Evolutionary conservation across 331 rosid species (phyloP), one percentile per base, ranked within the genome.

Genomic region (Acacia pycnantha): DNA sequence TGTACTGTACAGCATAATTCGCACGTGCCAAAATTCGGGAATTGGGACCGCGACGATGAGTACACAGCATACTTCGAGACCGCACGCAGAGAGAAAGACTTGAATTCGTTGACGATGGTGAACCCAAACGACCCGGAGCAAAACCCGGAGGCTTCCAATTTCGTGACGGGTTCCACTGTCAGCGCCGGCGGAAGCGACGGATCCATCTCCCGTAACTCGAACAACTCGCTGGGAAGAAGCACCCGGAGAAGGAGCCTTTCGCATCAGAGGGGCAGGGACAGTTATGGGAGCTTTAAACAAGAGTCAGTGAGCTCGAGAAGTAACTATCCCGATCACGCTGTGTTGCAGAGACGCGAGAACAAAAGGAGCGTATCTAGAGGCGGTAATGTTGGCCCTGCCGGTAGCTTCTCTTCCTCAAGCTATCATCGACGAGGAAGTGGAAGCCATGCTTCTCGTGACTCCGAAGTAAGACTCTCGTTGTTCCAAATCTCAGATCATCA

Each of bases 11-110:
- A 73, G 82, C 79, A 85, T 46, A 56, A 16, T 4, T 12, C 90
- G 10, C 88, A 87, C 21, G 86, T 87, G 56, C 90, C 90, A 11
- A 85, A 83, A 26, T 87, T 89, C 53, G 90, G 90, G 29, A 40
- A 79, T 75, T 87, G 92, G 92, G 87, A 89, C 37, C 51, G 56
- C 26, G 92, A 83, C 8, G 70, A 83, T 31, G 77, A 77, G 6
- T 85, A 87, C 84, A 85, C 90, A 1, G 76, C 82, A 27, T 84
- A 13, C 33, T 87, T 87, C 35, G 89, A 87, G 35, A 76, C 71
- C 8, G 92, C 89, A 1, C 82, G 80, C 11, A 83, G 41, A 78
- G 78, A 69, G 51, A 87, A 70, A 70, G 11, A 24, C 0, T 21
- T 35, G 16, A 70, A 50, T 50, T 21, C 56, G 35, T 1, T 70